These are phyloP conservation scores for Plectosphaerella sp. DNA, from an alignment of 2,329 filamentous ascomycete species.

Conservation along the genomic window DNA sequence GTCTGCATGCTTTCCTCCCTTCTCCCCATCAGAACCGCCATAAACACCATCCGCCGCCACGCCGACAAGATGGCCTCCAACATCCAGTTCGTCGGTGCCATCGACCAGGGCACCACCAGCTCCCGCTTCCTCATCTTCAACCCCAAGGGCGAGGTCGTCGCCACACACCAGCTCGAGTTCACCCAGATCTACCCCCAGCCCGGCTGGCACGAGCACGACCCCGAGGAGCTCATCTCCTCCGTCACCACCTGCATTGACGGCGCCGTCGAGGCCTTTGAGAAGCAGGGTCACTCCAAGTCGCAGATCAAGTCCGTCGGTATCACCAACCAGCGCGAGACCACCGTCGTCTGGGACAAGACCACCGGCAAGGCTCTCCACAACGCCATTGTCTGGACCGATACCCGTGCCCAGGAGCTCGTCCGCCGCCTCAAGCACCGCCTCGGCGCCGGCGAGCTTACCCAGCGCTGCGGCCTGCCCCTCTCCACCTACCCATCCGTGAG, in stretches of 20 bases:
- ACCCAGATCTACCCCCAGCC: conserved; percentile 70
- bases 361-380: conserved; percentile 76
- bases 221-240: conserved; percentile 66
- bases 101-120: conserved; percentile 77
- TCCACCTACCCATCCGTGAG: conserved; percentile 79
- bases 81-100: conserved; percentile 62
- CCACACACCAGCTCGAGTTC: conserved; percentile 72
- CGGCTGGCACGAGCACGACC: conserved; percentile 86
- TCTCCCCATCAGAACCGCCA: conserved; percentile 13
- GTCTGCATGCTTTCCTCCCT: conserved; percentile 18
- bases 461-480: conserved; percentile 70
- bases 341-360: conserved; percentile 72
- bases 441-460: conserved; percentile 62
- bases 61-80: conserved; percentile 19
- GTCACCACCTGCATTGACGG: conserved; percentile 74
- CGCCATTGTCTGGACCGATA: conserved; percentile 83
- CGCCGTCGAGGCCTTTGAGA: conserved; percentile 64
- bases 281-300: conserved; percentile 59
- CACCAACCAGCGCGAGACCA: conserved; percentile 81
- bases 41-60: conserved; percentile 24
- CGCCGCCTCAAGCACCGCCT: conserved; percentile 64
- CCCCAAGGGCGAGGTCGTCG: conserved; percentile 62
- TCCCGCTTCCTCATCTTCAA: conserved; percentile 78
- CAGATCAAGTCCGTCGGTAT: conserved; percentile 75
- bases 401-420: conserved; percentile 67